Evolutionary conservation across 306 rosid species (phyloP).

Genomic region (Elaeagnus macrophylla): DNA sequence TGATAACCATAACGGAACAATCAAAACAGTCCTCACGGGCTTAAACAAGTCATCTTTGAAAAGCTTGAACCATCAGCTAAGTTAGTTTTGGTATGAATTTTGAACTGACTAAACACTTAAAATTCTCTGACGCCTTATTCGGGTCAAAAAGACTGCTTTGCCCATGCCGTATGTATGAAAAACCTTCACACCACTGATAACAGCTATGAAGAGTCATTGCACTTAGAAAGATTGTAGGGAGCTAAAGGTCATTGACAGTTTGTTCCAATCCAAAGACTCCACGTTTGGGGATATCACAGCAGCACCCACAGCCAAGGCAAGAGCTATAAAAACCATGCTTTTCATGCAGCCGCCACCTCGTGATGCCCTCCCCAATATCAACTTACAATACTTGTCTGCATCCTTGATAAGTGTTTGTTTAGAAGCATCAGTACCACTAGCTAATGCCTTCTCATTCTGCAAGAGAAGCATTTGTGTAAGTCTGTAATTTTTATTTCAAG

Average conservation of each 20-base stretch:
- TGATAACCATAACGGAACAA: slow-evolving; percentile 7
- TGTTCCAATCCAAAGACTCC: slow-evolving; percentile 52
- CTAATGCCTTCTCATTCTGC: slow-evolving; percentile 69
- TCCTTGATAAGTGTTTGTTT: slow-evolving; percentile 48
- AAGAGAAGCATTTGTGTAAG: slow-evolving; percentile 16
- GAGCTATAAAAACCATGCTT: slow-evolving; percentile 39
- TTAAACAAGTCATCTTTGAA: slow-evolving; percentile 33
- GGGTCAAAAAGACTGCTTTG: slow-evolving; percentile 25
- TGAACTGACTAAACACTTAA: slow-evolving; percentile 28
- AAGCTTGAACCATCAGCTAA: slow-evolving; percentile 36
- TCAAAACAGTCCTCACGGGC: slow-evolving; percentile 32
- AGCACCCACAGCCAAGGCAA: slow-evolving; percentile 60
- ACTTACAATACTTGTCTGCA: slow-evolving; percentile 63
- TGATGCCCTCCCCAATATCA: slow-evolving; percentile 44
- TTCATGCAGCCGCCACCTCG: slow-evolving; percentile 50
- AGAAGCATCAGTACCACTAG: slow-evolving; percentile 34
- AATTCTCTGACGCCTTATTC: slow-evolving; percentile 32
- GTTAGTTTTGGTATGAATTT: slow-evolving; percentile 19
- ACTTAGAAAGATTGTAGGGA: slow-evolving; percentile 32
- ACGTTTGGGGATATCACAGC: slow-evolving; percentile 43
- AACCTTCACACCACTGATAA: slow-evolving; percentile 27
- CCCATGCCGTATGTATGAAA: slow-evolving; percentile 18
- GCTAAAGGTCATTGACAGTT: slow-evolving; percentile 44
- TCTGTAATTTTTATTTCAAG: not conserved
- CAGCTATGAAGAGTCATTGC: slow-evolving; percentile 3